Evolutionary conservation across 2,329 filamentous ascomycete genomes (phyloP), one percentile per base, ranked within the genome.

Genomic region (Herpotrichia juniperi): DNA sequence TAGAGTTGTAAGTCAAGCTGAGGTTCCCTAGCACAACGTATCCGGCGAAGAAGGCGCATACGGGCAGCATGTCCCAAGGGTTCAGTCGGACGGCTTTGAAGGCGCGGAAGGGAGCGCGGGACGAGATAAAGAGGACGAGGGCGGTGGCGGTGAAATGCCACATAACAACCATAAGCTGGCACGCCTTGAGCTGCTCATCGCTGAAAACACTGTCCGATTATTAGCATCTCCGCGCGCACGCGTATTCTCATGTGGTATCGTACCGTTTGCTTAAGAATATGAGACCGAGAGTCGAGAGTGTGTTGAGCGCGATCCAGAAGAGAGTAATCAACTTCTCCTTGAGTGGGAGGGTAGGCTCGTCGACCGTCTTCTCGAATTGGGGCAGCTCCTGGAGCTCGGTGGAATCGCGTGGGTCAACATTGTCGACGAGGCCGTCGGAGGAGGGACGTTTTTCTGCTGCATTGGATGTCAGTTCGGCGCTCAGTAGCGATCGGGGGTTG

Each of bases 251-350:
- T 7, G 39, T 26, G 26, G 40, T n/a, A 17, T 43, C 64, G 34
- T 71, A 77, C 75, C 71, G 71, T 64, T 78, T 78, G 55, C 76
- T 79, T 53, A 78, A 53, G 60, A 78, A 78, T 22, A 79, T 76
- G 40, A 79, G 61, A 26, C 70, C 69, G 21, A 79, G 65, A 0
- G 76, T 79, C 24, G 74, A 75, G 4, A 74, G 55, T 32, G 76
- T 78, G 61, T 79, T 78, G 54, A 78, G 61, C 2, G 62, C 66
- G 46, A 79, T 78, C 63, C 76, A 75, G 46, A 73, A 64, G 50
- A 62, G 67, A 17, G 72, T 75, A 35, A 72, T 67, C 43, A 75
- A 51, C 59, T 72, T 70, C 53, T 74, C 71, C 56, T 69, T 71
- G 58, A 70, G 59, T 19, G 69, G 56, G 17, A 71, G 50, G 16